phyloP scores from a whole-genome alignment of 306 rosid genomes.

The Mimosa pudica region DNA sequence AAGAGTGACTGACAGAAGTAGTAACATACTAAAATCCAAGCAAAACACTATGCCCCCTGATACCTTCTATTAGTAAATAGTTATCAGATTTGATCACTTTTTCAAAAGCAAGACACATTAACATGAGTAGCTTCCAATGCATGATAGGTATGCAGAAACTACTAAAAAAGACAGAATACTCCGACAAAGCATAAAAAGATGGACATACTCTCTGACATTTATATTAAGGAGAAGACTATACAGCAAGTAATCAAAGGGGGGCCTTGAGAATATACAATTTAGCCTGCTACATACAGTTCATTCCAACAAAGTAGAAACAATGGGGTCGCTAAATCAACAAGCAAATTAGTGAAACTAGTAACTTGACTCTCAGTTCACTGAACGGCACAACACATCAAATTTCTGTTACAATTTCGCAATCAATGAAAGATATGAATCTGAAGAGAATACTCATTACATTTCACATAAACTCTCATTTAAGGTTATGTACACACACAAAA shows the following conservation, averaged over 20 bases:
- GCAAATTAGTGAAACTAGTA: background rate
- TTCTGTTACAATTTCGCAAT: background rate
- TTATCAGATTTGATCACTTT: background rate
- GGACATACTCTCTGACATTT: background rate
- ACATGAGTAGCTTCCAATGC: slow-evolving; percentile 11
- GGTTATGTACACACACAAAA: background rate
- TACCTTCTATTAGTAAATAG: background rate
- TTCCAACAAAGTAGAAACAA: background rate
- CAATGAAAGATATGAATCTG: background rate
- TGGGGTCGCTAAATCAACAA: background rate
- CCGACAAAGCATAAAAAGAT: background rate
- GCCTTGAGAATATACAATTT: background rate
- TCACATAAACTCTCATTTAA: background rate
- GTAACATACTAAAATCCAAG: background rate
- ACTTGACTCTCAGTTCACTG: background rate
- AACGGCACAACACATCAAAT: background rate
- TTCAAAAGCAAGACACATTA: background rate
- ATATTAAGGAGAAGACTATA: background rate
- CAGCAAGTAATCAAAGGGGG: background rate
- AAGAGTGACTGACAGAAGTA: background rate
- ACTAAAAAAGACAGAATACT: background rate
- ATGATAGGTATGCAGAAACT: background rate
- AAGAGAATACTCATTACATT: background rate
- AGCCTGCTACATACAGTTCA: background rate
- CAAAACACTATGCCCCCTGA: background rate